phyloP scores from a whole-genome alignment of 345 rosid species.

The Syzygium oleosum region DNA sequence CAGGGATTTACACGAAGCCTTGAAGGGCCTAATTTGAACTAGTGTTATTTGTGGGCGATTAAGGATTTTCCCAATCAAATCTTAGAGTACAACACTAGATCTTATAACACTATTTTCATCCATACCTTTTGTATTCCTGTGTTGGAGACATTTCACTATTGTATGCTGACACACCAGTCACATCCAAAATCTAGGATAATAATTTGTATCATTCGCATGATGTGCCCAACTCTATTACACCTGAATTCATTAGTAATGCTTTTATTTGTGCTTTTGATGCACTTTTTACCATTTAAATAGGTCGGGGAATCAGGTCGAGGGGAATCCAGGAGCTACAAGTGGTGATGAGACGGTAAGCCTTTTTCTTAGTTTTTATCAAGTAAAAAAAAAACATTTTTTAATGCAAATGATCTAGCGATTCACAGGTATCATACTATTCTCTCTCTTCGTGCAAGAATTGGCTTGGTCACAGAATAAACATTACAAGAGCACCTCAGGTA shows the following conservation, averaged over 20 bases:
- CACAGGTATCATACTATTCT: constrained; percentile 90
- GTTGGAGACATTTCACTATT: background rate
- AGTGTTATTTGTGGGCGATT: background rate
- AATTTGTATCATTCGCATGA: background rate
- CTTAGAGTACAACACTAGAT: background rate
- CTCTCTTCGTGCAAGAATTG: constrained; percentile 96
- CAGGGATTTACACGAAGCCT: background rate
- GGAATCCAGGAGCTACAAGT: constrained; percentile 79
- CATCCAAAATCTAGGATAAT: background rate
- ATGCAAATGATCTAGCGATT: background rate
- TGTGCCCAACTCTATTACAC: background rate
- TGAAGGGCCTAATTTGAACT: background rate
- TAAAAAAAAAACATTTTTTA: background rate
- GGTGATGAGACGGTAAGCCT: constrained; percentile 91
- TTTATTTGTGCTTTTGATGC: background rate
- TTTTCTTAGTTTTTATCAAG: constrained; percentile 2
- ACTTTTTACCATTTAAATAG: constrained; percentile 31
- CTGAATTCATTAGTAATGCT: background rate
- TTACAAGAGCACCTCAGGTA: constrained; percentile 98
- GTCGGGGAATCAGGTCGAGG: constrained; percentile 86
- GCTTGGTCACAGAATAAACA: constrained; percentile 86
- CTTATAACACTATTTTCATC: background rate
- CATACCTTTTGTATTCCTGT: background rate
- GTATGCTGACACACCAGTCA: background rate
- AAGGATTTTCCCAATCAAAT: background rate